Evolutionary conservation across 352 stramenopile genomes (phyloP).

Genomic region (Phytophthora meadii): DNA sequence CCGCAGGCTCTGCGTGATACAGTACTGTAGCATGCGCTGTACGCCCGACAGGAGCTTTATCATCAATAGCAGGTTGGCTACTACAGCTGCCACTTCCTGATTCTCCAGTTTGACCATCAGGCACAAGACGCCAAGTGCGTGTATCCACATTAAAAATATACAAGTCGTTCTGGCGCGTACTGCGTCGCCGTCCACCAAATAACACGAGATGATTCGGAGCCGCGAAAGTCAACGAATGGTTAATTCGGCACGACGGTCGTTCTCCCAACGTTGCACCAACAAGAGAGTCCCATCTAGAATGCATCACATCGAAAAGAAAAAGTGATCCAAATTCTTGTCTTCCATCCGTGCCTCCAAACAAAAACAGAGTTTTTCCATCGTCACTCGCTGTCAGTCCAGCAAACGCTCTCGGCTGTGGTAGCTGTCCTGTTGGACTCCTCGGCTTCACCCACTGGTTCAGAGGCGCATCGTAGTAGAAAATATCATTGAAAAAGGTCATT

Average conservation of each 20-base stretch:
- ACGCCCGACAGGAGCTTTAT: slow-evolving; percentile 34
- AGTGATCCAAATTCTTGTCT: slow-evolving; percentile 66
- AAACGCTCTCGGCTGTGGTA: slow-evolving; percentile 56
- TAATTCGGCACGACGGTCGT: slow-evolving; percentile 58
- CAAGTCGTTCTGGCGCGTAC: slow-evolving; percentile 61
- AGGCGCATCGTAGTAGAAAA: slow-evolving; percentile 78
- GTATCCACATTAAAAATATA: slow-evolving; percentile 55
- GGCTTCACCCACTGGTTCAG: slow-evolving; percentile 67
- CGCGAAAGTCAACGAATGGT: slow-evolving; percentile 67
- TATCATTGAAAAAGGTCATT: slow-evolving; percentile 67
- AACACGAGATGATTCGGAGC: slow-evolving; percentile 57
- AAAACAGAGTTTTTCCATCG: slow-evolving; percentile 62
- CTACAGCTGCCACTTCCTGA: slow-evolving; percentile 8
- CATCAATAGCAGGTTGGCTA: slow-evolving; percentile 3
- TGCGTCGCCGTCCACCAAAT: slow-evolving; percentile 61
- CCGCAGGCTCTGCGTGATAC: slow-evolving; percentile 33
- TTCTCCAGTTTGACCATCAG: slow-evolving; percentile 1
- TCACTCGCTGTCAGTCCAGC: slow-evolving; percentile 53
- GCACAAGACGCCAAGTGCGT: slow-evolving; percentile 42
- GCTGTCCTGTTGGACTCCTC: slow-evolving; percentile 32
- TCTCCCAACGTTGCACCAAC: slow-evolving; percentile 39
- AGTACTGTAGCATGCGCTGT: slow-evolving; percentile 59
- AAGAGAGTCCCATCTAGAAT: slow-evolving; percentile 66
- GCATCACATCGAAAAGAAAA: slow-evolving; percentile 59
- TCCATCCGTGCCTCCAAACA: slow-evolving; percentile 68